Conservation (phyloP, 805 yeast species). For the Zygosaccharomyces kombuchaensis region DNA sequence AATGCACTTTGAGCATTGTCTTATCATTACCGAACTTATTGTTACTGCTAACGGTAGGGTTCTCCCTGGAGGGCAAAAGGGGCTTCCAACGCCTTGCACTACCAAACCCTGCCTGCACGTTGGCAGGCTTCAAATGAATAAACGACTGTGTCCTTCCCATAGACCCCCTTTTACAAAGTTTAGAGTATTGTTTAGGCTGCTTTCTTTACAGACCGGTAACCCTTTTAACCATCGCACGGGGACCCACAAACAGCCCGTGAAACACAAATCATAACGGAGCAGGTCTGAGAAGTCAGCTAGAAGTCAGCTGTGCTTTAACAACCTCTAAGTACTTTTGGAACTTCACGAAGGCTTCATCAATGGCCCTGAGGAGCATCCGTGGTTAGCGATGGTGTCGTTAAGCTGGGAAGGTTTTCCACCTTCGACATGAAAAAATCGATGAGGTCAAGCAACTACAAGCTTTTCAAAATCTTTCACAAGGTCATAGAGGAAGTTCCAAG, state of each 20-base stretch:
- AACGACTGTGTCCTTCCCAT: slow-evolving; percentile 27
- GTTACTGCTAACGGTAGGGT: background rate
- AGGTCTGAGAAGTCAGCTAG: background rate
- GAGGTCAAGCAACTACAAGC: background rate
- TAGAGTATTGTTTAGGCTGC: background rate
- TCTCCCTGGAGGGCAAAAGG: background rate
- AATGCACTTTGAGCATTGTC: slow-evolving; percentile 23
- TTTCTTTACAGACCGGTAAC: background rate
- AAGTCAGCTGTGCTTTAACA: background rate
- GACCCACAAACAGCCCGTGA: background rate
- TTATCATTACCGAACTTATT: slow-evolving; percentile 2
- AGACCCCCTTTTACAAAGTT: slow-evolving; percentile 1
- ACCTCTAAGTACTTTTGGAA: background rate
- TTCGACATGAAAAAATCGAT: slow-evolving; percentile 3
- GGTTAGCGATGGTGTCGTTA: slow-evolving; percentile 2
- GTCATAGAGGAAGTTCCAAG: background rate
- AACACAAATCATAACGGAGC: background rate
- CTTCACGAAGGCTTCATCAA: background rate
- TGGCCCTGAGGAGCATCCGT: background rate
- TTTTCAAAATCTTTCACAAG: background rate
- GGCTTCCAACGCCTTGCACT: slow-evolving; percentile 6
- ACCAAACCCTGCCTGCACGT: slow-evolving; percentile 11
- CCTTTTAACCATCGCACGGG: background rate
- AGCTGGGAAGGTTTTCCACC: background rate
- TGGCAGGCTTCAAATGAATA: slow-evolving; percentile 23